Evolutionary conservation across 306 rosid genomes (phyloP).

Genomic region (Parietaria judaica): DNA sequence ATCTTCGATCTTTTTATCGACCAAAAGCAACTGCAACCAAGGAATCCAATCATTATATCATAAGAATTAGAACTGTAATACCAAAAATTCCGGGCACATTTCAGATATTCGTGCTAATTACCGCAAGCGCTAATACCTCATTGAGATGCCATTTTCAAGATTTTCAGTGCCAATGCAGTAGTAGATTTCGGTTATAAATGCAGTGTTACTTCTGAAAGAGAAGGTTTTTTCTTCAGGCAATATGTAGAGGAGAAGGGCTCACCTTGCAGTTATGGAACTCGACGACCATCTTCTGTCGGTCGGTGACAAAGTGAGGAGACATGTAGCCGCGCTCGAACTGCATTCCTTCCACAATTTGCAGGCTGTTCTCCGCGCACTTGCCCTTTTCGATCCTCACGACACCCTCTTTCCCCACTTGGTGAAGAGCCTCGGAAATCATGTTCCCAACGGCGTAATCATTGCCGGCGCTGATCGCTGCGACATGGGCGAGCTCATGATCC

Average conservation of each 20-base stretch:
- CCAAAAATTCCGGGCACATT: too few species aligned
- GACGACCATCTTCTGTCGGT: slow-evolving; percentile 53
- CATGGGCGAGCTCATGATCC: slow-evolving; percentile 71
- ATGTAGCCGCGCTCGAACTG: slow-evolving; percentile 81
- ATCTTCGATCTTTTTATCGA: slow-evolving; percentile 60
- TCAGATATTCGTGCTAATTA: too few species aligned
- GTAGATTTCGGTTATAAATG: background rate
- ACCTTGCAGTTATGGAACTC: slow-evolving; percentile 92
- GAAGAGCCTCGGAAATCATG: slow-evolving; percentile 72
- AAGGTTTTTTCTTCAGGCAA: slow-evolving; percentile 11
- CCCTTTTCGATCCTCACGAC: slow-evolving; percentile 82
- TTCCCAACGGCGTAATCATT: slow-evolving; percentile 71
- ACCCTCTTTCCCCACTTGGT: slow-evolving; percentile 69
- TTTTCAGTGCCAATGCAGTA: background rate
- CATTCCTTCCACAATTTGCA: slow-evolving; percentile 91
- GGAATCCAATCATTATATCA: slow-evolving; percentile 29
- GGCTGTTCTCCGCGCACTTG: slow-evolving; percentile 44
- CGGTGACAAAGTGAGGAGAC: slow-evolving; percentile 74
- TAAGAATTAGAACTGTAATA: slow-evolving; percentile 3
- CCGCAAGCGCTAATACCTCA: too few species aligned
- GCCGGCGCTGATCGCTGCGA: slow-evolving; percentile 90
- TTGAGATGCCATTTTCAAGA: background rate
- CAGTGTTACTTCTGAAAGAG: too few species aligned
- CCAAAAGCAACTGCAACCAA: slow-evolving; percentile 79
- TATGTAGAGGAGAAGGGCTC: slow-evolving; percentile 12